Conservation (phyloP, 805 yeast species). For the Torulaspora quercuum region DNA sequence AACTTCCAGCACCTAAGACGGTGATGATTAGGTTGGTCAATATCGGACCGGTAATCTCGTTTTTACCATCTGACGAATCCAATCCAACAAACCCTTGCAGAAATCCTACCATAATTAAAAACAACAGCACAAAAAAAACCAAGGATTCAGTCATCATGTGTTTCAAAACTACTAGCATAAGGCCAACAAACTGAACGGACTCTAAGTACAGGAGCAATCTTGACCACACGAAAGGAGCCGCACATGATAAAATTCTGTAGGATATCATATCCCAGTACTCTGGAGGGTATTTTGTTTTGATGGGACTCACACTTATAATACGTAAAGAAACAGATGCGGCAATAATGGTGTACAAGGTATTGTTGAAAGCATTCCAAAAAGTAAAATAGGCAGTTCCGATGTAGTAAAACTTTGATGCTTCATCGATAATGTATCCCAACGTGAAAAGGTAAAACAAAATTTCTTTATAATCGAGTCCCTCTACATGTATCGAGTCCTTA, state of each 20-base stretch:
- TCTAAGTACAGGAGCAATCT: slow-evolving; percentile 73
- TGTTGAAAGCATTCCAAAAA: slow-evolving; percentile 79
- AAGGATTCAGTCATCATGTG: slow-evolving; percentile 84
- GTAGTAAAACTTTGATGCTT: slow-evolving; percentile 65
- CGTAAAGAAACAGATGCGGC: slow-evolving; percentile 54
- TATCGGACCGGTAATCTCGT: slow-evolving; percentile 67
- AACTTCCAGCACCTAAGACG: slow-evolving; percentile 70
- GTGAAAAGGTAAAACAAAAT: slow-evolving; percentile 61
- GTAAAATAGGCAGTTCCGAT: slow-evolving; percentile 70
- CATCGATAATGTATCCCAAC: slow-evolving; percentile 63
- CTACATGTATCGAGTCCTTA: slow-evolving; percentile 38
- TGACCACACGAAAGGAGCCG: slow-evolving; percentile 85
- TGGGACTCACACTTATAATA: slow-evolving; percentile 36
- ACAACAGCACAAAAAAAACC: slow-evolving; percentile 72
- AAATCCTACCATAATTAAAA: slow-evolving; percentile 72
- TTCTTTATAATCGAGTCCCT: slow-evolving; percentile 48
- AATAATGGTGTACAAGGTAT: slow-evolving; percentile 57
- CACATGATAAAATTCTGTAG: slow-evolving; percentile 68
- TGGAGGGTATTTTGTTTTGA: slow-evolving; percentile 24
- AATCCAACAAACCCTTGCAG: slow-evolving; percentile 83
- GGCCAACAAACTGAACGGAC: slow-evolving; percentile 78
- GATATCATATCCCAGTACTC: slow-evolving; percentile 52
- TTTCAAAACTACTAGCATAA: slow-evolving; percentile 80
- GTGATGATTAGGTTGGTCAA: slow-evolving; percentile 65
- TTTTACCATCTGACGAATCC: slow-evolving; percentile 81